phyloP scores from a whole-genome alignment of 1,139 yeast species.

The Lodderomyces theae region DNA sequence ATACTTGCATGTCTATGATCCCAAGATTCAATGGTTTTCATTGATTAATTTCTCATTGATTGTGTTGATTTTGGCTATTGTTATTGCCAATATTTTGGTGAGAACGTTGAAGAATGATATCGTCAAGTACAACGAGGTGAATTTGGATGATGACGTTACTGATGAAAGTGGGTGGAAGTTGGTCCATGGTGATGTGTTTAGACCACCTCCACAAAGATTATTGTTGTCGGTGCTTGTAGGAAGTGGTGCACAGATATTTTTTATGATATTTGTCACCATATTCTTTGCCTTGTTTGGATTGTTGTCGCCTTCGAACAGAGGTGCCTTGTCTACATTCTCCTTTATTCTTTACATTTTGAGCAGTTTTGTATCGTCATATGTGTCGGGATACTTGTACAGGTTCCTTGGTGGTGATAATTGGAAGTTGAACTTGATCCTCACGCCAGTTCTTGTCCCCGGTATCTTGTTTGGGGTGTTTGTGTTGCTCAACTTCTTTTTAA shows the following conservation, averaged over 20 bases:
- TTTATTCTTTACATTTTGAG: conserved; percentile 76
- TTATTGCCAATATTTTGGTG: conserved; percentile 76
- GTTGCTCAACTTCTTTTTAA: conserved; percentile 76
- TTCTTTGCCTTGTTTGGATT: conserved; percentile 85
- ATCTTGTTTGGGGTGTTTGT: conserved; percentile 60
- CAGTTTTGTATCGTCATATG: conserved; percentile 79
- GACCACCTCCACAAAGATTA: conserved; percentile 74
- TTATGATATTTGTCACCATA: conserved; percentile 74
- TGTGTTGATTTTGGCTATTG: conserved; percentile 71
- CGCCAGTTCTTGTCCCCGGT: conserved; percentile 87
- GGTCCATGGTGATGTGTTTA: conserved; percentile 91
- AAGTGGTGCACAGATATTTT: conserved; percentile 79
- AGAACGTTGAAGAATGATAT: conserved; percentile 85
- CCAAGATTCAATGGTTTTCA: conserved; percentile 94
- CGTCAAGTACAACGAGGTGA: conserved; percentile 83
- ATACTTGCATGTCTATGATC: conserved; percentile 86
- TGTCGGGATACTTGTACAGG: conserved; percentile 82
- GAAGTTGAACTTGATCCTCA: conserved; percentile 78
- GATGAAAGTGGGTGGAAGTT: conserved; percentile 98
- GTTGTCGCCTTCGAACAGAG: conserved; percentile 91
- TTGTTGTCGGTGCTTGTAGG: conserved; percentile 80
- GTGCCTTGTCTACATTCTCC: conserved; percentile 87
- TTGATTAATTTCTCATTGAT: conserved; percentile 79
- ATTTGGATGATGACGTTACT: conserved; percentile 80
- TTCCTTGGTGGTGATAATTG: conserved; percentile 90